Conservation (phyloP, 108 stramenopile genomes). For the Epithemia pelagica region DNA sequence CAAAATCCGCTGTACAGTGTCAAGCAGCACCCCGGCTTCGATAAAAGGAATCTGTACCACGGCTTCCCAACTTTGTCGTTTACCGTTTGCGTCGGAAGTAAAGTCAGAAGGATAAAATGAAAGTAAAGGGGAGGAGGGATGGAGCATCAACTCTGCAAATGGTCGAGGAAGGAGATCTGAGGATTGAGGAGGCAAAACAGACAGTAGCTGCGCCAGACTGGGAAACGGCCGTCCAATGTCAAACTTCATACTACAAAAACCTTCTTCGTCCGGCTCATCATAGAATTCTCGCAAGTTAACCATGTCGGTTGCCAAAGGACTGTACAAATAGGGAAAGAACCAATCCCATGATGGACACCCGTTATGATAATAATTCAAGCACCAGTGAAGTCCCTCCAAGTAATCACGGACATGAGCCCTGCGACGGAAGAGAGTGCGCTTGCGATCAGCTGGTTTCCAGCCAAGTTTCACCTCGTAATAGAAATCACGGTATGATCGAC, state of each 20-base stretch:
- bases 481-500: slow-evolving; percentile 84
- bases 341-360: slow-evolving; percentile 95
- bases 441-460: slow-evolving; percentile 56
- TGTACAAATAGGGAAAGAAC: slow-evolving; percentile 96
- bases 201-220: slow-evolving; percentile 91
- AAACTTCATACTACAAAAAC: slow-evolving; percentile 60
- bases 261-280: slow-evolving; percentile 50
- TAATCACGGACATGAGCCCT: slow-evolving; percentile 79
- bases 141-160: slow-evolving; percentile 87
- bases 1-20: slow-evolving; percentile 61
- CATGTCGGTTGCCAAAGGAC: slow-evolving; percentile 91
- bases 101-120: slow-evolving; percentile 87
- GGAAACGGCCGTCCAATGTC: slow-evolving; percentile 79
- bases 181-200: slow-evolving; percentile 93
- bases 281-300: slow-evolving; percentile 79
- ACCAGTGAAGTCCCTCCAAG: slow-evolving; percentile 93
- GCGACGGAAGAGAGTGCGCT: slow-evolving; percentile 44
- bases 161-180: slow-evolving; percentile 79
- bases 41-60: slow-evolving; percentile 97
- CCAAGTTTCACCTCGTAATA: slow-evolving; percentile 93
- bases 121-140: slow-evolving; percentile 78
- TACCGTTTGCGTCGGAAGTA: slow-evolving; percentile 77
- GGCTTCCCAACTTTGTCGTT: slow-evolving; percentile 94
- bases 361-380: slow-evolving; percentile 92
- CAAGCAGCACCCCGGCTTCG: slow-evolving; percentile 71